Conservation (phyloP, 805 yeast species). For the Kurtzmaniella fragi region DNA sequence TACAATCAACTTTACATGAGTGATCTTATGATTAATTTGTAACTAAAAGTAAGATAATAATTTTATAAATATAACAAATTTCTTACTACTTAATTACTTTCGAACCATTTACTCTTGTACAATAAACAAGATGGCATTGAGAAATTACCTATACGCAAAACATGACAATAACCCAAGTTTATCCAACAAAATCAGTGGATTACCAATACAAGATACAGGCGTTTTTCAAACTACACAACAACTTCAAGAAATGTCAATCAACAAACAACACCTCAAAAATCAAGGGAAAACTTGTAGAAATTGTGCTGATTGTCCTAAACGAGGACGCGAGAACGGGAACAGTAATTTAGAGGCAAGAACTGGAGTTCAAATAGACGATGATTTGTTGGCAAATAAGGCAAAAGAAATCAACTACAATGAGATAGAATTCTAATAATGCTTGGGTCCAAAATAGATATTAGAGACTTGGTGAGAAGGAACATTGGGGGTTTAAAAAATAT, state of each 20-base stretch:
- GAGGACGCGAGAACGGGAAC: not conserved
- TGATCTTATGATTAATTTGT: not conserved
- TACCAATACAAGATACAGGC: slow-evolving; percentile 7
- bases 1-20: no score
- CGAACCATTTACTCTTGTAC: no score
- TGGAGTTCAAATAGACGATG: slow-evolving; percentile 6
- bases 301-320: slow-evolving; percentile 26
- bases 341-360: slow-evolving; percentile 6
- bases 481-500: no score
- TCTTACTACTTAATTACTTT: no score
- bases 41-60: slow-evolving; percentile 7
- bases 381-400: not conserved
- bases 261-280: not conserved
- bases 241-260: not conserved
- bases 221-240: slow-evolving; percentile 1
- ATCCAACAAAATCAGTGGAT: slow-evolving; percentile 12
- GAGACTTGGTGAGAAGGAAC: no score
- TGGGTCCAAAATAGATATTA: no score
- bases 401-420: slow-evolving; percentile 4
- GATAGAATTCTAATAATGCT: not conserved
- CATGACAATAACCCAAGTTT: slow-evolving; percentile 19
- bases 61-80: not conserved
- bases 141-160: slow-evolving; percentile 38
- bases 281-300: slow-evolving; percentile 19
- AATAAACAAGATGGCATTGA: slow-evolving; percentile 31